phyloP scores from a whole-genome alignment of 2,329 filamentous ascomycete species.

The Aotearoamyces nothofagi region DNA sequence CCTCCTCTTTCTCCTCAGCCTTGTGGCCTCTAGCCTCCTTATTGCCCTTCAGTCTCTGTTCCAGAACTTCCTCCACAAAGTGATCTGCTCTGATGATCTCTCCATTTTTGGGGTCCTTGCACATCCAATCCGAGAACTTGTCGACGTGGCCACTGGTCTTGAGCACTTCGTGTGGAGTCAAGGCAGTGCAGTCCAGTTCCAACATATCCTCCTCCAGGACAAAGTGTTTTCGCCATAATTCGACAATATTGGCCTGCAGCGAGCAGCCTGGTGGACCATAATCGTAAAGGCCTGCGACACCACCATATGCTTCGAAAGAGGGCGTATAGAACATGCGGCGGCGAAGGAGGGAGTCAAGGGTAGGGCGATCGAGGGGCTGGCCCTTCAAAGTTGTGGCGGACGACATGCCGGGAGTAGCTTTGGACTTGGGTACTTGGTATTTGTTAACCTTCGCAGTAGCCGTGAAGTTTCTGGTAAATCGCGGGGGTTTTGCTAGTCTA shows the following conservation, averaged over 20 bases:
- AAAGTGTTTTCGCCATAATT: constrained; percentile 61
- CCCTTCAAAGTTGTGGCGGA: constrained; percentile 70
- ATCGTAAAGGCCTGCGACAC: constrained; percentile 66
- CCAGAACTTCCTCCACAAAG: constrained; percentile 87
- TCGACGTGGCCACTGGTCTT: constrained; percentile 96
- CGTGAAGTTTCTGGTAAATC: constrained; percentile 23
- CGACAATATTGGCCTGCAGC: constrained; percentile 54
- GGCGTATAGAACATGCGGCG: constrained; percentile 90
- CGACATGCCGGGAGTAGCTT: constrained; percentile 30
- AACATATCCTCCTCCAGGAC: constrained; percentile 62
- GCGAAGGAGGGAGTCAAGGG: constrained; percentile 73
- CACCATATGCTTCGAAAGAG: constrained; percentile 89
- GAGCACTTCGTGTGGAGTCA: constrained; percentile 86
- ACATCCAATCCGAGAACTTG: constrained; percentile 95
- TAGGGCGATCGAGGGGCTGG: constrained; percentile 70
- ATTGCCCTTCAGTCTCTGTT: constrained; percentile 74
- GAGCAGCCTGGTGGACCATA: constrained; percentile 57
- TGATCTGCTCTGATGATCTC: constrained; percentile 95
- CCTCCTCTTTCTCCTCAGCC: constrained; percentile 60
- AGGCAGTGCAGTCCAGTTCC: constrained; percentile 69
- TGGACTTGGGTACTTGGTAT: constrained; percentile 20
- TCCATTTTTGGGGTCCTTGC: constrained; percentile 93
- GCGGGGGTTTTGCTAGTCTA: constrained; percentile 5
- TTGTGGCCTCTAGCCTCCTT: constrained; percentile 82
- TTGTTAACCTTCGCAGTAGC: constrained; percentile 18